Base-by-base conservation (phyloP, 2,329 filamentous ascomycete species). In the Stachybotrys chartarum region DNA sequence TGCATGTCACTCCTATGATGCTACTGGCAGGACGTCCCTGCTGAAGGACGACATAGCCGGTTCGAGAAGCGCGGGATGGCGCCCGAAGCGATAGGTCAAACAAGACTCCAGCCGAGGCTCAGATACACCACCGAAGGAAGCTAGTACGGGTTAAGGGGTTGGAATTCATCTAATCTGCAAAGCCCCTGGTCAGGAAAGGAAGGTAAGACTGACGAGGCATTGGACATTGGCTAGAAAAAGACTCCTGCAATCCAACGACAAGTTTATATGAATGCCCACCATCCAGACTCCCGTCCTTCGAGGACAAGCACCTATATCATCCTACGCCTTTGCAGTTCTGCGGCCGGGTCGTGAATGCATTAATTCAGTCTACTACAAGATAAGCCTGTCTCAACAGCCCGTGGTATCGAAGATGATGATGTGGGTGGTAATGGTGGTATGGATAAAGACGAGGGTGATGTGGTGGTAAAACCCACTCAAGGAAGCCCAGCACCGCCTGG, bases 341-440 rank as follows among this genome's bases (percentile, higher is more conserved):
- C 57, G 60, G 55, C 59, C 61, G 57, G 55, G 58, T 54, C 56
- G 62, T 64, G 54, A 32, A 52, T 57, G 61, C 63, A 67, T 66
- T 65, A 67, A 24, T 60, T 61, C 63, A 64, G 59, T 71, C 66
- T 70, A 71, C 63, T 72, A 67, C 68, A 70, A 62, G 24, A 24
- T 24, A 42, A 14, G 60, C 61, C 62, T 61, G 35, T 58, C 58
- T 60, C 62, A 59, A 64, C 57, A 62, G 61, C 58, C 64, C 58
- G 59, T 72, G 70, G 70, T 72, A 73, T 73, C 68, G 68, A 70
- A 71, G 68, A 66, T 42, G 31, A 51, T 42, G 16, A 64, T 62
- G 61, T 63, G 46, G 51, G 44, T 10, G 24, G 30, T 58, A 51
- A 55, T 62, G 55, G 53, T 56, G 60, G 57, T 49, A 35, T 47